Evolutionary conservation across 192 early-diverging fungal species (phyloP).

Genomic region (Paraglomus brasilianum): DNA sequence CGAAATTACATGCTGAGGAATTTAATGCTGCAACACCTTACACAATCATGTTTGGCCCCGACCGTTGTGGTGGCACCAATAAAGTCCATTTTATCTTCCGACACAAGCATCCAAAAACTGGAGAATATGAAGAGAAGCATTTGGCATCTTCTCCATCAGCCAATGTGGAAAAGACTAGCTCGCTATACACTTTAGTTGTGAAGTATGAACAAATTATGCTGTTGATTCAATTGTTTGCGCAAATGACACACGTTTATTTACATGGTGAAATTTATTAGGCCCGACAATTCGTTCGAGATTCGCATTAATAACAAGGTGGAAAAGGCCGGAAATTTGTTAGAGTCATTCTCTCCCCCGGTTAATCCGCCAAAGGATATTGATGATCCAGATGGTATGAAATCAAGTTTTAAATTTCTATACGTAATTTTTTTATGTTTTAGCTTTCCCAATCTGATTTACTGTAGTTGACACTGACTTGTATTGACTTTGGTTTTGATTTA

Average conservation of each 20-base stretch:
- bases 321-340: conserved; percentile 69
- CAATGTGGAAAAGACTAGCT: conserved; percentile 62
- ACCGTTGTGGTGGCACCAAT: conserved; percentile 85
- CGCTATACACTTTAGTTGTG: conserved; percentile 84
- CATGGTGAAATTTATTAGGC: conserved; percentile 33
- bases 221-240: background rate
- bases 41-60: conserved; percentile 89
- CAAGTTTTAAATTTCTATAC: background rate
- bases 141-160: conserved; percentile 68
- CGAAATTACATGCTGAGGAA: conserved; percentile 59
- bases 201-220: conserved; percentile 29
- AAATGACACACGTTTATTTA: background rate
- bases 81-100: conserved; percentile 94
- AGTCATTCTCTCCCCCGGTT: conserved; percentile 79
- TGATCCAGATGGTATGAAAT: conserved; percentile 55
- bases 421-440: conserved; percentile 8
- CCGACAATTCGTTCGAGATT: conserved; percentile 80
- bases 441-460: conserved; percentile 46
- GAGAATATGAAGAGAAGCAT: conserved; percentile 85
- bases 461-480: conserved; percentile 27
- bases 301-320: conserved; percentile 68
- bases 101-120: conserved; percentile 83
- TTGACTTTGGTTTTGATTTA: background rate
- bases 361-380: conserved; percentile 85
- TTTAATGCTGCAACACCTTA: conserved; percentile 86